phyloP scores from a whole-genome alignment of 208 protist genomes.

The Crithidia acanthocephali region DNA sequence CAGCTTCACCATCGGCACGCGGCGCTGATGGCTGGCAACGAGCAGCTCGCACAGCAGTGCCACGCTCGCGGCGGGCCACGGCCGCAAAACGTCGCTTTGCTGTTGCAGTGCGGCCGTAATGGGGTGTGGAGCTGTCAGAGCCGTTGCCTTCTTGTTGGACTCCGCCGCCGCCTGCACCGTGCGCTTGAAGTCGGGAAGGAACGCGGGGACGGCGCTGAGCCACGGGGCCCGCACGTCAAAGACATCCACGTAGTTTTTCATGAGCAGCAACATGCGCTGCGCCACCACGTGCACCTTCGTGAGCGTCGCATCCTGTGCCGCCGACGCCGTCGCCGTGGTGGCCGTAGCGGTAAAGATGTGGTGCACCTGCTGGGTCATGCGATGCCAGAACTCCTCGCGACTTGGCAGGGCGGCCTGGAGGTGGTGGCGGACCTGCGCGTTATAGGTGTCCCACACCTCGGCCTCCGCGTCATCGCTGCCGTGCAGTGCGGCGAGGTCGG shows the following conservation, averaged over 20 bases:
- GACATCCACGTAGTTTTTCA: constrained; percentile 78
- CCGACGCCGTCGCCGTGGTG: neutral
- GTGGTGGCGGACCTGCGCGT: constrained; percentile 67
- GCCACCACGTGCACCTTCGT: constrained; percentile 65
- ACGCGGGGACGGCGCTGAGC: constrained; percentile 71
- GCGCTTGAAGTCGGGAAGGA: constrained; percentile 54
- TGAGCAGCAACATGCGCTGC: constrained; percentile 82
- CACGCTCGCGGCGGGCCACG: constrained; percentile 47
- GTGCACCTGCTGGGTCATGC: constrained; percentile 90
- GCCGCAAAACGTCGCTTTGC: constrained; percentile 45
- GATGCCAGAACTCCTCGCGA: constrained; percentile 92
- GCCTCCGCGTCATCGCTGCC: constrained; percentile 33
- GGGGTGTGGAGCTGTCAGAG: constrained; percentile 7
- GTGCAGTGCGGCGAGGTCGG: constrained; percentile 21
- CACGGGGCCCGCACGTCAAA: constrained; percentile 81
- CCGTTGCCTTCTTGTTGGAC: neutral
- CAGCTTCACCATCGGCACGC: constrained; percentile 82
- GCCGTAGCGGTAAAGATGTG: constrained; percentile 37
- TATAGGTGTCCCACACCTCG: constrained; percentile 69
- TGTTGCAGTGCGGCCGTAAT: constrained; percentile 53
- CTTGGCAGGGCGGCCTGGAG: constrained; percentile 70
- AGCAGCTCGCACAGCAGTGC: constrained; percentile 79
- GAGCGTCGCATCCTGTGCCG: constrained; percentile 7
- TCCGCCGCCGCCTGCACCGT: neutral
- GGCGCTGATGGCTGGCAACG: constrained; percentile 52